These are phyloP conservation scores for Cyclocybe aegerita DNA, from an alignment of 768 basidiomycete genomes.

Conservation along the genomic window DNA sequence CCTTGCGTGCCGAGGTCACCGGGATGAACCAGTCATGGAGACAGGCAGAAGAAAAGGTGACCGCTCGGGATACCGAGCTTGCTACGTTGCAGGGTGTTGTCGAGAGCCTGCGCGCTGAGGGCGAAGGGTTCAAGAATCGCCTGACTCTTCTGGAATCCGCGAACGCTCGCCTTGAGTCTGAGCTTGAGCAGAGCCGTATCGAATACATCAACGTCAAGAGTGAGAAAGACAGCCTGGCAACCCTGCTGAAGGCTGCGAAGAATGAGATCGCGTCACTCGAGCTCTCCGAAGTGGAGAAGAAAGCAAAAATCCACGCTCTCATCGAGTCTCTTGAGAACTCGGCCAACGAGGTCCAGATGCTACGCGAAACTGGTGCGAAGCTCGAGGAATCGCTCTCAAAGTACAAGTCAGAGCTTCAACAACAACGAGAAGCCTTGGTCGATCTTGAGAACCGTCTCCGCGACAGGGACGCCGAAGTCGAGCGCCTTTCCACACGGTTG, in stretches of 20 bases:
- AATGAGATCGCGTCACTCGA: background rate
- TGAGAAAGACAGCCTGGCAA: slow-evolving; percentile 1
- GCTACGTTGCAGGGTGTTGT: slow-evolving; percentile 2
- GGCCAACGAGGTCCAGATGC: background rate
- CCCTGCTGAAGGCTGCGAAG: background rate
- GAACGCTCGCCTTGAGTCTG: slow-evolving; percentile 1
- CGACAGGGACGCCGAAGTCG: background rate
- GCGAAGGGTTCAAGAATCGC: background rate
- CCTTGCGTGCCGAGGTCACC: slow-evolving; percentile 6
- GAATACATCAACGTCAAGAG: background rate
- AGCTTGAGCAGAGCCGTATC: slow-evolving; percentile 2
- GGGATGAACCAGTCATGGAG: slow-evolving; percentile 8
- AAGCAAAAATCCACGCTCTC: slow-evolving; percentile 1
- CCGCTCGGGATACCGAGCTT: slow-evolving; percentile 3
- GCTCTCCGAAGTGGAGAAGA: background rate
- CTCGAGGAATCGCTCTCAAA: slow-evolving; percentile 1
- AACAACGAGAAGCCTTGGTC: slow-evolving; percentile 2
- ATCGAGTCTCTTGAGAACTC: background rate
- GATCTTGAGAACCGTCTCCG: slow-evolving; percentile 8
- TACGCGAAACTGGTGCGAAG: slow-evolving; percentile 2
- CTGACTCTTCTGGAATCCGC: background rate
- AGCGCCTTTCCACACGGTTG: slow-evolving; percentile 1
- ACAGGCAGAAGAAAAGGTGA: slow-evolving; percentile 11
- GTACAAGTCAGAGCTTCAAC: background rate
- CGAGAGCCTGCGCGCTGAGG: slow-evolving; percentile 1